These are phyloP conservation scores for Peniophora sp. DNA, from an alignment of 1,284 basidiomycete species.

Conservation along the genomic window DNA sequence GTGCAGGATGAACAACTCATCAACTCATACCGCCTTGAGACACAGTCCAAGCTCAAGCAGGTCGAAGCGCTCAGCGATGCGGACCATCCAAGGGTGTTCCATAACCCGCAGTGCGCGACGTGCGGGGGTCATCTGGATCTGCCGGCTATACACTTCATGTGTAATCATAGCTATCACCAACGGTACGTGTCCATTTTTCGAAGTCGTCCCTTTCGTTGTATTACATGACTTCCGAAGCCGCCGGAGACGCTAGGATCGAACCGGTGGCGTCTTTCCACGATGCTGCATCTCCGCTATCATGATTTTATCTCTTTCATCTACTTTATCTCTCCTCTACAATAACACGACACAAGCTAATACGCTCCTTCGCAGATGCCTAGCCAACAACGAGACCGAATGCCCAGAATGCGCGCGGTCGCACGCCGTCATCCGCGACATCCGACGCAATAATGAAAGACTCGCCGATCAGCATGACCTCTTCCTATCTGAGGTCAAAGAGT, in stretches of 20 bases:
- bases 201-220: too few species aligned
- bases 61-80: slow-evolving; percentile 76
- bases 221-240: too few species aligned
- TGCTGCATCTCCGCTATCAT: not conserved
- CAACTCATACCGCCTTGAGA: slow-evolving; percentile 81
- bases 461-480: slow-evolving; percentile 89
- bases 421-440: slow-evolving; percentile 83
- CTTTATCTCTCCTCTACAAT: not conserved
- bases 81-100: slow-evolving; percentile 80
- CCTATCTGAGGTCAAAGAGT: slow-evolving; percentile 75
- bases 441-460: slow-evolving; percentile 74
- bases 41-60: slow-evolving; percentile 73
- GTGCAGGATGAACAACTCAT: slow-evolving; percentile 78
- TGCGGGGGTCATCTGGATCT: slow-evolving; percentile 88
- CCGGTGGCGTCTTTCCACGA: not conserved
- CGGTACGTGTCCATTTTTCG: slow-evolving; percentile 37
- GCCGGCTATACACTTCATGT: slow-evolving; percentile 96
- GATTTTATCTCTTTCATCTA: not conserved
- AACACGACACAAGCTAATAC: not conserved
- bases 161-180: slow-evolving; percentile 94
- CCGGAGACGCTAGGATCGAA: too few species aligned
- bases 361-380: slow-evolving; percentile 52
- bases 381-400: slow-evolving; percentile 84
- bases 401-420: slow-evolving; percentile 82
- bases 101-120: slow-evolving; percentile 84